These are phyloP conservation scores for Fusarium miscanthi DNA, from an alignment of 2,329 filamentous ascomycete genomes.

Conservation along the genomic window DNA sequence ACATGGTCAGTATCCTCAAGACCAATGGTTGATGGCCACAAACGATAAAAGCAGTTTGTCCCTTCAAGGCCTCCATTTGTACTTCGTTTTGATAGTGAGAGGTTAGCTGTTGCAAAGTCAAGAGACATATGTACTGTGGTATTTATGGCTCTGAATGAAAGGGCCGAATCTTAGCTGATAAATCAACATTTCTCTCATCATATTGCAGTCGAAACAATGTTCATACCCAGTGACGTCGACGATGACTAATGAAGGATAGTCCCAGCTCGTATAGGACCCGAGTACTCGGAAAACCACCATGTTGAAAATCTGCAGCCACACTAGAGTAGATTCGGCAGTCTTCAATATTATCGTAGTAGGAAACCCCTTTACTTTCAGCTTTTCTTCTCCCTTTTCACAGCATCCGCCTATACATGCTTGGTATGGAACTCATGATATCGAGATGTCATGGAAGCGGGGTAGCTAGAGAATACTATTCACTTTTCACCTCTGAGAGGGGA, in stretches of 20 bases:
- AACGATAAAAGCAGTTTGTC: background rate
- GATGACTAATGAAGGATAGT: background rate
- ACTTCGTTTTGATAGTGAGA: fast-evolving
- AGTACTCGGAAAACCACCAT: background rate
- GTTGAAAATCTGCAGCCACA: background rate
- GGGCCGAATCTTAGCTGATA: fast-evolving
- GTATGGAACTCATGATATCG: background rate
- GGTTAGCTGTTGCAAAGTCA: fast-evolving
- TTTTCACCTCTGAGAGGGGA: too few relatives aligned
- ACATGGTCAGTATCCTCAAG: too few relatives aligned
- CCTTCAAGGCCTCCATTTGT: background rate
- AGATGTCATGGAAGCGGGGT: background rate
- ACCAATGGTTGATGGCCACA: too few relatives aligned
- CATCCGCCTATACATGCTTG: too few relatives aligned
- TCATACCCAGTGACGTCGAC: background rate
- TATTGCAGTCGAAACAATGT: background rate
- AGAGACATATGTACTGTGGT: background rate
- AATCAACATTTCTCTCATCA: background rate
- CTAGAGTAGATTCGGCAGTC: fast-evolving
- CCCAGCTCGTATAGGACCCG: background rate
- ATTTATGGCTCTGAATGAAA: background rate
- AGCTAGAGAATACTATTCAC: too few relatives aligned
- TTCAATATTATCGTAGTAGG: fast-evolving
- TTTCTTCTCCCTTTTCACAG: too few relatives aligned
- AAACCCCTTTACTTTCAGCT: fast-evolving